phyloP scores from a whole-genome alignment of 257 asterid genomes.

The Jacaranda mimosifolia region DNA sequence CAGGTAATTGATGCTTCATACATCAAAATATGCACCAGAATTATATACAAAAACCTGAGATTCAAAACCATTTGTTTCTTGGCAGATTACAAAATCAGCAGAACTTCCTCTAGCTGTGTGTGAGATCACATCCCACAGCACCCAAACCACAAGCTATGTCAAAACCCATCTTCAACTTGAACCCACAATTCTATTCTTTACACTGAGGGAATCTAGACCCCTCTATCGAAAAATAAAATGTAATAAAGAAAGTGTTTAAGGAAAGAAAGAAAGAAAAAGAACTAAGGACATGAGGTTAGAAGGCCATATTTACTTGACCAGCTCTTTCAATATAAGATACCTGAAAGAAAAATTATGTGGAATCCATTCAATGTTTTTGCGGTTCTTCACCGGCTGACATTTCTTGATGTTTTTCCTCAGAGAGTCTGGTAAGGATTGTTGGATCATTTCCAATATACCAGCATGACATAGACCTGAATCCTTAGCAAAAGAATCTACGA shows the following conservation, averaged over 20 bases:
- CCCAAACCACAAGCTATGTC: slow-evolving; percentile 12
- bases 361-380: slow-evolving; percentile 81
- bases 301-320: slow-evolving; percentile 58
- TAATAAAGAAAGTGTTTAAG: slow-evolving; percentile 4
- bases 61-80: slow-evolving; percentile 25
- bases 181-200: slow-evolving; percentile 43
- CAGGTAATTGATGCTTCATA: background rate
- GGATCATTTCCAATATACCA: slow-evolving; percentile 75
- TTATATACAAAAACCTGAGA: slow-evolving; percentile 34
- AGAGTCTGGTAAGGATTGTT: slow-evolving; percentile 75
- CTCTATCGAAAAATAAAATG: slow-evolving; percentile 11
- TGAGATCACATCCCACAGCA: no score
- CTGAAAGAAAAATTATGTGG: slow-evolving; percentile 86
- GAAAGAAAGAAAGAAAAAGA: background rate
- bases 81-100: slow-evolving; percentile 33
- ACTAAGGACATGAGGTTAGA: slow-evolving; percentile 28
- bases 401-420: slow-evolving; percentile 72
- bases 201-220: slow-evolving; percentile 39
- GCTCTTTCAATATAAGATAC: slow-evolving; percentile 83
- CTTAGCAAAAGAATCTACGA: slow-evolving; percentile 73
- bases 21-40: slow-evolving; percentile 30
- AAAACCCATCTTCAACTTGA: slow-evolving; percentile 33
- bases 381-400: slow-evolving; percentile 64
- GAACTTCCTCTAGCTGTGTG: no score
- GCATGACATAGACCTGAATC: slow-evolving; percentile 72